Percentiles rank a stretch among this genome's conserved stretches.
Evolutionary conservation across 257 asterid species (phyloP).

Genomic region (Solanum pennellii): DNA sequence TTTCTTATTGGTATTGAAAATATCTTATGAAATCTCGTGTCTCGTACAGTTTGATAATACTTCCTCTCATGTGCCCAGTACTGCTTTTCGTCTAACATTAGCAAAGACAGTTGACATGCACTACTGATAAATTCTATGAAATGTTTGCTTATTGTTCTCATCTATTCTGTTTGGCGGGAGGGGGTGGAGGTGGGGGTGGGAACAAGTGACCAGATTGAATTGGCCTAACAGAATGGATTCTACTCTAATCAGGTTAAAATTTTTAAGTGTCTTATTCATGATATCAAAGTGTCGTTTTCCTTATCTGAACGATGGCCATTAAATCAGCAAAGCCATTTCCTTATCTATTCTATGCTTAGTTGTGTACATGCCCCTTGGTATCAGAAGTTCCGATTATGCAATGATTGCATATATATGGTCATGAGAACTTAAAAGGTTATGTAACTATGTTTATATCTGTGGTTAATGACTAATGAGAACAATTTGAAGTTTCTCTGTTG

Average conservation of each 20-base stretch:
- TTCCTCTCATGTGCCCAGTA: neutral
- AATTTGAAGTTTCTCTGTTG: neutral
- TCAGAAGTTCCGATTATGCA: neutral
- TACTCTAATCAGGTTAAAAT: neutral
- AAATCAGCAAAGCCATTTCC: neutral
- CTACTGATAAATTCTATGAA: neutral
- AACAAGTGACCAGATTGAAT: neutral
- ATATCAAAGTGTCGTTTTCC: neutral
- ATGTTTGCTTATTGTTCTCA: neutral
- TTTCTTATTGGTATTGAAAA: neutral
- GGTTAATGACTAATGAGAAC: neutral
- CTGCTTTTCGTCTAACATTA: neutral
- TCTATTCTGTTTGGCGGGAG: neutral
- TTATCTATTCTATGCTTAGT: neutral
- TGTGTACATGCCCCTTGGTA: neutral
- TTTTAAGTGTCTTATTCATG: neutral
- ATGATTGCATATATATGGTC: neutral
- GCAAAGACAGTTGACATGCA: neutral
- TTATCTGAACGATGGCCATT: neutral
- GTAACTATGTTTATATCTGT: neutral
- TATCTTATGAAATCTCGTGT: neutral
- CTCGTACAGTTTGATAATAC: neutral
- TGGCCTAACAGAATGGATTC: neutral
- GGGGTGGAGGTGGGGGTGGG: neutral
- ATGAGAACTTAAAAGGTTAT: neutral